phyloP scores from a whole-genome alignment of 192 early-diverging fungal genomes.

The Umbelopsis sp. region DNA sequence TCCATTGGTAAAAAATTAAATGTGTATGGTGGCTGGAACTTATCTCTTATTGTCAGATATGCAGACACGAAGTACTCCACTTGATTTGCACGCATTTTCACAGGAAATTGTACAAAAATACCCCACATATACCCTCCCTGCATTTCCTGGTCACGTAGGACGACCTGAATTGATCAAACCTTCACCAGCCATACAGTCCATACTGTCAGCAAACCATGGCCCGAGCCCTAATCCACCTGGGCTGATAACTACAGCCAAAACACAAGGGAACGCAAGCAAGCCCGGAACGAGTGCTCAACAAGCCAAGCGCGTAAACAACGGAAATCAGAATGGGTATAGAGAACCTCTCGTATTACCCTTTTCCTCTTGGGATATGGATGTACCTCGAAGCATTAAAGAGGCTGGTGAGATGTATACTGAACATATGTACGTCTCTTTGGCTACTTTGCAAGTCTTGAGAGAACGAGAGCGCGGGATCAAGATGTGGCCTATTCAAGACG shows the following conservation, averaged over 20 bases:
- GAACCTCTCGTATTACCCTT: conserved; percentile 1
- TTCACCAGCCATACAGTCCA: conserved; percentile 12
- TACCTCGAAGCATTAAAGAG: conserved; percentile 51
- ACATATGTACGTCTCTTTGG: conserved; percentile 49
- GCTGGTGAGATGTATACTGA: conserved; percentile 51
- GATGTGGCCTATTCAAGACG: conserved; percentile 11
- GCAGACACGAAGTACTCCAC: conserved; percentile 59
- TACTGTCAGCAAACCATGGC: neutral
- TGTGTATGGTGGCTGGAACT: neutral
- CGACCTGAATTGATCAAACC: conserved; percentile 15
- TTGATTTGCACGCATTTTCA: conserved; percentile 63
- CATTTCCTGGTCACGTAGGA: neutral
- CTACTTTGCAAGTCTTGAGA: conserved; percentile 45
- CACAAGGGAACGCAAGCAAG: neutral
- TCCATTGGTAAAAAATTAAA: no score
- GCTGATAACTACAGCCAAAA: neutral
- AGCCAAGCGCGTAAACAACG: neutral
- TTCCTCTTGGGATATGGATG: conserved; percentile 16
- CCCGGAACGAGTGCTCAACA: neutral
- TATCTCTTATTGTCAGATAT: conserved; percentile 22
- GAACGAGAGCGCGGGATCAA: conserved; percentile 41
- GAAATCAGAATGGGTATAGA: neutral
- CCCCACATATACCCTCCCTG: conserved; percentile 57
- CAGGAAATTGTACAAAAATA: conserved; percentile 59
- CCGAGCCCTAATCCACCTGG: neutral